These are phyloP conservation scores for sweet orange (Citrus sinensis) DNA, from an alignment of 345 rosid genomes.

Conservation along the genomic window DNA sequence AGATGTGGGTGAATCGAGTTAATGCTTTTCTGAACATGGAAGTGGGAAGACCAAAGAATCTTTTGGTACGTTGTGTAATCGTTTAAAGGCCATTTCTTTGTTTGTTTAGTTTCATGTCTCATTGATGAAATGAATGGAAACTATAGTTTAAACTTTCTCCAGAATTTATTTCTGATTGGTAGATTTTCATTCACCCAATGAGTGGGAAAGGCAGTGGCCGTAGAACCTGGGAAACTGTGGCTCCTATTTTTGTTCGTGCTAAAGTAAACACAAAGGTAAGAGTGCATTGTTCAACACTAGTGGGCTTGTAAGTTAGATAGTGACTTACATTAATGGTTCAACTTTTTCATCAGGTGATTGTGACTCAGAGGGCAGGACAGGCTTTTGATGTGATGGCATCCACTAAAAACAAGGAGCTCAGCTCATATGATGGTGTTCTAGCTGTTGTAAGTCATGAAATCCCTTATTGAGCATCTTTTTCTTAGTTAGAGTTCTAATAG, in stretches of 20 bases:
- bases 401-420: constrained; percentile 53
- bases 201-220: constrained; percentile 82
- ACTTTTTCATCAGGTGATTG: constrained; percentile 56
- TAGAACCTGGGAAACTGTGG: constrained; percentile 73
- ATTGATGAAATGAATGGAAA: constrained; percentile 6
- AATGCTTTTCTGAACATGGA: constrained; percentile 47
- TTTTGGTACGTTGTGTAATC: constrained; percentile 50
- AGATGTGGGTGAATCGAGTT: constrained; percentile 62
- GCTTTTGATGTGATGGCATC: constrained; percentile 78
- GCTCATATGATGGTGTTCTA: constrained; percentile 71
- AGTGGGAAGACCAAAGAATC: constrained; percentile 70
- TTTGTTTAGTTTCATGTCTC: constrained; percentile 5
- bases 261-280: constrained; percentile 68
- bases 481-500: neutral
- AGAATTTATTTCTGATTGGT: constrained; percentile 20
- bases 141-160: constrained; percentile 12
- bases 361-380: constrained; percentile 81
- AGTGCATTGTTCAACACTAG: neutral
- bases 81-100: neutral
- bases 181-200: constrained; percentile 85
- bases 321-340: neutral
- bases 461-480: constrained; percentile 6
- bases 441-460: constrained; percentile 63
- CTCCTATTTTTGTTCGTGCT: constrained; percentile 69
- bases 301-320: neutral